A percentile compares a stretch with the other conserved stretches of the same genome.
Evolutionary conservation across 768 basidiomycete genomes (phyloP).

Genomic region (Russula dissimulans): DNA sequence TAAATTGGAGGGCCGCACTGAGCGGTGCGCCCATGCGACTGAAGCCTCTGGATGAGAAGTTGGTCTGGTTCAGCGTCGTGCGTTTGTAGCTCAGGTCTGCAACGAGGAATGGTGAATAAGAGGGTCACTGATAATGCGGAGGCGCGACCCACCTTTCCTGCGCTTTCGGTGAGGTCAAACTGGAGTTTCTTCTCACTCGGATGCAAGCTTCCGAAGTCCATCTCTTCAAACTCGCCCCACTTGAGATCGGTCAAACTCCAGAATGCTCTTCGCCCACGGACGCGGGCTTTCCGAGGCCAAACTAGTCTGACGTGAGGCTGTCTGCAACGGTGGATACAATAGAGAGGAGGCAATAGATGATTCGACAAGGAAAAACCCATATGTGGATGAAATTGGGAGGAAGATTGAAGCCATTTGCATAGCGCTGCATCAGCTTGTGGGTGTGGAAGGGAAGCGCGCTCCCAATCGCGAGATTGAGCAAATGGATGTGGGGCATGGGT

Average conservation of each 20-base stretch:
- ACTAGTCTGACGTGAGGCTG: slow-evolving; percentile 22
- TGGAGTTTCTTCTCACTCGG: slow-evolving; percentile 63
- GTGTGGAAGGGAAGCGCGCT: slow-evolving; percentile 54
- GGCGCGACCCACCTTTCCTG: slow-evolving; percentile 49
- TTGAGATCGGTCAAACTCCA: slow-evolving; percentile 70
- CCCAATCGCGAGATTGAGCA: slow-evolving; percentile 69
- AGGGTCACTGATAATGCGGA: background rate
- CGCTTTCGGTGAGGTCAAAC: slow-evolving; percentile 89
- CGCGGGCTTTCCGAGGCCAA: slow-evolving; percentile 25
- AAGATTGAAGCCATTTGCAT: slow-evolving; percentile 62
- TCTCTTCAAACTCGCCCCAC: slow-evolving; percentile 86
- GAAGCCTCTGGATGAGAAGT: slow-evolving; percentile 82
- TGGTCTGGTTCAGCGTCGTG: slow-evolving; percentile 80
- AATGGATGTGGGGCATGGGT: slow-evolving; percentile 33
- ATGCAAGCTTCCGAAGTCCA: slow-evolving; percentile 60
- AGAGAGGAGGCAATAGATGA: slow-evolving; percentile 24
- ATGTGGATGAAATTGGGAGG: slow-evolving; percentile 50
- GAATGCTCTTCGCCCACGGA: slow-evolving; percentile 54
- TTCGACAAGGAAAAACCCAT: slow-evolving; percentile 25
- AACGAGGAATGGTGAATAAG: slow-evolving; percentile 30
- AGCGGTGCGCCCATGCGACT: slow-evolving; percentile 68
- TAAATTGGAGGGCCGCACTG: slow-evolving; percentile 75
- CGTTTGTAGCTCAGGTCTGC: slow-evolving; percentile 49
- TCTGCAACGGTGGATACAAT: background rate
- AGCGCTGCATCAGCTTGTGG: slow-evolving; percentile 53